A percentile compares a stretch with the other conserved stretches of the same genome.
Conservation (phyloP, 345 rosid genomes). For the Hirschfeldia incana region DNA sequence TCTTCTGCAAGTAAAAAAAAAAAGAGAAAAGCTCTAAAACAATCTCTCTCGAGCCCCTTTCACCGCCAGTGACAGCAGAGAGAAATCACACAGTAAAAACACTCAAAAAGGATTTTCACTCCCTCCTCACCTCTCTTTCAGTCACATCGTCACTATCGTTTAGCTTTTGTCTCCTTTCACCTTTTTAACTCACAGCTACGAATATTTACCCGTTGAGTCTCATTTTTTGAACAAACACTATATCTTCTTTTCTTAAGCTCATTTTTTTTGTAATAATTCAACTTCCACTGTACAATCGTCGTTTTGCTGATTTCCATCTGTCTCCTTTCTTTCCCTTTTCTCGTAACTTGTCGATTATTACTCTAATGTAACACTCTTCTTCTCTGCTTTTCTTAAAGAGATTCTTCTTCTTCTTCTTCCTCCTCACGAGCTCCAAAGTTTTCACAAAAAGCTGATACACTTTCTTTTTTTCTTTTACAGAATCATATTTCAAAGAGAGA, state of each 20-base stretch:
- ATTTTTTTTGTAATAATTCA: not conserved
- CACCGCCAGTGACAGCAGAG: slow-evolving; percentile 33
- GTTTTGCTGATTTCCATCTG: slow-evolving; percentile 27
- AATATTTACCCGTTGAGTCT: slow-evolving; percentile 34
- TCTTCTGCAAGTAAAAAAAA: not conserved
- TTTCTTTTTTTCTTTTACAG: not conserved
- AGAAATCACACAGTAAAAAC: slow-evolving; percentile 28
- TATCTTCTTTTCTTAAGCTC: slow-evolving; percentile 2
- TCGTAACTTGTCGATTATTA: slow-evolving; percentile 8
- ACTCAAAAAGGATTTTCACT: slow-evolving; percentile 4
- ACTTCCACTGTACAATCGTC: slow-evolving; percentile 36
- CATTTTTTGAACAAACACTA: not conserved
- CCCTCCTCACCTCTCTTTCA: slow-evolving; percentile 33
- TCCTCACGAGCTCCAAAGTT: slow-evolving; percentile 24
- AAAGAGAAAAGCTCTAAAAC: slow-evolving; percentile 20
- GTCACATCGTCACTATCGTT: slow-evolving; percentile 28
- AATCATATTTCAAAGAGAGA: not conserved
- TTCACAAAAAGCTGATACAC: slow-evolving; percentile 22
- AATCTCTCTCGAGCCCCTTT: slow-evolving; percentile 47
- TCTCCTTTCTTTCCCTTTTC: slow-evolving; percentile 34
- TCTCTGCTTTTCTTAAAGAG: slow-evolving; percentile 18
- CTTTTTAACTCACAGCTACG: slow-evolving; percentile 11
- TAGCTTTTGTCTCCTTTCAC: slow-evolving; percentile 32
- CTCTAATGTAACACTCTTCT: slow-evolving; percentile 24
- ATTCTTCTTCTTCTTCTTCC: slow-evolving; percentile 3